phyloP scores from a whole-genome alignment of 2,329 filamentous ascomycete genomes.

The Lecanicillium sp. region DNA sequence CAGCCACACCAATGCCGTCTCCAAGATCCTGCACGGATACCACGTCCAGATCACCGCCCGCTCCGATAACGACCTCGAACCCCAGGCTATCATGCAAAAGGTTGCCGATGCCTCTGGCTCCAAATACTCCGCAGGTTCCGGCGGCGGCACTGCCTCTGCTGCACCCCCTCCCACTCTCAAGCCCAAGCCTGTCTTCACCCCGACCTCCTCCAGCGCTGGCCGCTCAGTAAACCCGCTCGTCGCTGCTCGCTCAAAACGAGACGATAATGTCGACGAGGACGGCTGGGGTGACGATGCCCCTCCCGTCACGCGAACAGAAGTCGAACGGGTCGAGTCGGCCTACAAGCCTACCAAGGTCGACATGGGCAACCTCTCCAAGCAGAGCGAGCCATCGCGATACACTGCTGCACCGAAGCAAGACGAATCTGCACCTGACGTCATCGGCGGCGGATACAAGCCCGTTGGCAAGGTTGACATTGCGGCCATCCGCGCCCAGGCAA shows the following conservation, averaged over 20 bases:
- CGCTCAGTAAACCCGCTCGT: constrained; percentile 58
- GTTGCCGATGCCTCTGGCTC: constrained; percentile 90
- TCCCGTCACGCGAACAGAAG: constrained; percentile 74
- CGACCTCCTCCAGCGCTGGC: constrained; percentile 48
- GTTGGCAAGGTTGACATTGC: constrained; percentile 97
- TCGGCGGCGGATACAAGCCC: constrained; percentile 84
- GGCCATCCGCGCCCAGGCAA: constrained; percentile 71
- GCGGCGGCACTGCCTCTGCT: constrained; percentile 38
- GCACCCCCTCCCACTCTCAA: constrained; percentile 57
- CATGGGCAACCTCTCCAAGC: constrained; percentile 73
- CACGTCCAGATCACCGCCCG: constrained; percentile 96
- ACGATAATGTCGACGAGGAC: constrained; percentile 64
- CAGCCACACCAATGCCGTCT: constrained; percentile 81
- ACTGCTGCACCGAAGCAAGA: constrained; percentile 39
- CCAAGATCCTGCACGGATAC: constrained; percentile 91
- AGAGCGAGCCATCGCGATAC: constrained; percentile 61
- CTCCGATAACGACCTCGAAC: constrained; percentile 80
- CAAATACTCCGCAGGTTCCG: constrained; percentile 74
- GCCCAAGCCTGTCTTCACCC: constrained; percentile 88
- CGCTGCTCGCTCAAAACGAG: constrained; percentile 53
- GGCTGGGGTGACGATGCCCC: constrained; percentile 95
- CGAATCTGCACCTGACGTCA: constrained; percentile 47
- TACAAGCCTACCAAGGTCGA: constrained; percentile 96
- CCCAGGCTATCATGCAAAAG: constrained; percentile 84
- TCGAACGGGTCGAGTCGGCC: constrained; percentile 86